Percentiles rank a stretch among this genome's conserved stretches.
Evolutionary conservation across 2,329 filamentous ascomycete species (phyloP).

Genomic region (Claviceps sp.): DNA sequence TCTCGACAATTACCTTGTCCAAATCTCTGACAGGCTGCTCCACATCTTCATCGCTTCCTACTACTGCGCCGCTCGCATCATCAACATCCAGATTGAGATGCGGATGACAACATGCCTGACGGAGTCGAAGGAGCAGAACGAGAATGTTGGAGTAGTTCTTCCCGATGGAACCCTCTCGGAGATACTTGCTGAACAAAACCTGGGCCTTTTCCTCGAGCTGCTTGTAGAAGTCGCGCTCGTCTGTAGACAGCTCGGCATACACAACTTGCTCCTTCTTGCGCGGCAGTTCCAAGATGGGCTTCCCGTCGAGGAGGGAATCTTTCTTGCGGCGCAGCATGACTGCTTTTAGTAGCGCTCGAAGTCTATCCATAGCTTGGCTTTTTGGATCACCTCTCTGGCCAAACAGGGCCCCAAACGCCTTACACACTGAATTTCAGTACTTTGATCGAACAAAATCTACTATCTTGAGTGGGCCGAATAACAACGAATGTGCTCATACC

Average conservation of each 20-base stretch:
- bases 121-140: constrained; percentile 66
- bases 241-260: constrained; percentile 54
- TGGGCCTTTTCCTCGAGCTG: constrained; percentile 56
- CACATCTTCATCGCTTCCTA: constrained; percentile 31
- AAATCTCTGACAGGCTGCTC: constrained; percentile 50
- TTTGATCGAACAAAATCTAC: background rate
- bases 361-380: constrained; percentile 51
- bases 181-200: constrained; percentile 63
- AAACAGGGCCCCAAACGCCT: constrained; percentile 28
- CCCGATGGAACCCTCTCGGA: constrained; percentile 54
- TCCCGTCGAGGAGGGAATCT: constrained; percentile 62
- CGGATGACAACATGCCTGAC: constrained; percentile 48
- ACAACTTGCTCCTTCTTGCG: constrained; percentile 64
- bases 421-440: constrained; percentile 5
- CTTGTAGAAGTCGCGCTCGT: constrained; percentile 68
- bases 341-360: constrained; percentile 65
- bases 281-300: constrained; percentile 67
- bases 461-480: background rate
- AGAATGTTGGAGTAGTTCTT: constrained; percentile 64
- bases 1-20: constrained; percentile 44
- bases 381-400: constrained; percentile 33
- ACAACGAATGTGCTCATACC: constrained; percentile 21
- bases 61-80: constrained; percentile 20
- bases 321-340: constrained; percentile 77
- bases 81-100: constrained; percentile 20